phyloP scores from a whole-genome alignment of 1,284 basidiomycete species.

The Ceratobasidium sp. region DNA sequence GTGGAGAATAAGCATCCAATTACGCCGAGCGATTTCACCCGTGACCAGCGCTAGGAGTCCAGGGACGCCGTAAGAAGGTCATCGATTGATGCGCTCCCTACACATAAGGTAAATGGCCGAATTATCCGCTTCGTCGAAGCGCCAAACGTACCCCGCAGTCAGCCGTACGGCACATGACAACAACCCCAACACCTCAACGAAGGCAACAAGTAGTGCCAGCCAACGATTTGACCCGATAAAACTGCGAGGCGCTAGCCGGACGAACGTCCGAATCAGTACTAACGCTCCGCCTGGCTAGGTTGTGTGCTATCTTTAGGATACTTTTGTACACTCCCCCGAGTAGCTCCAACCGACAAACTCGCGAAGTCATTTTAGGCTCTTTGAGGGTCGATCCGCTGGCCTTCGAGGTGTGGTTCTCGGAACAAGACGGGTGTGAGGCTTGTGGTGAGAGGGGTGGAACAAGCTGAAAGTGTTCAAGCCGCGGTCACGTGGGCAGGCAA shows the following conservation, averaged over 20 bases:
- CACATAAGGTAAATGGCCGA: neutral
- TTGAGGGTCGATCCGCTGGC: constrained; percentile 2
- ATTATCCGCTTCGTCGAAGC: constrained; percentile 20
- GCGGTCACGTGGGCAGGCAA: neutral
- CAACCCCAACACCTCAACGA: neutral
- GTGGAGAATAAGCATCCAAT: neutral
- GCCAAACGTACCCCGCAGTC: constrained; percentile 18
- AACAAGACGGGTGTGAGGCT: constrained; percentile 18
- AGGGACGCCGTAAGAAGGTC: neutral
- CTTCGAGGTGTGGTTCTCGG: constrained; percentile 12
- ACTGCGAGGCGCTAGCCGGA: constrained; percentile 34
- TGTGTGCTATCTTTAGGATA: constrained; percentile 4
- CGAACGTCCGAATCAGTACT: neutral
- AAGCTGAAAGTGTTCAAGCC: neutral
- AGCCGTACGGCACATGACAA: constrained; percentile 32
- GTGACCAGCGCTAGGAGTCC: constrained; percentile 16
- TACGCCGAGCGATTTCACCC: constrained; percentile 31
- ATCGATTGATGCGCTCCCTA: neutral
- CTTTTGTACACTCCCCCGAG: neutral
- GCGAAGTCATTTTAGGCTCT: neutral
- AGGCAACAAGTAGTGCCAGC: constrained; percentile 6
- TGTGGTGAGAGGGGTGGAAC: neutral
- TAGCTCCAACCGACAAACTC: constrained; percentile 21
- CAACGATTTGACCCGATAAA: constrained; percentile 28
- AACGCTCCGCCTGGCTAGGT: constrained; percentile 10